phyloP scores from a whole-genome alignment of 2,329 filamentous ascomycete species.

The Fusarium pininemorale region DNA sequence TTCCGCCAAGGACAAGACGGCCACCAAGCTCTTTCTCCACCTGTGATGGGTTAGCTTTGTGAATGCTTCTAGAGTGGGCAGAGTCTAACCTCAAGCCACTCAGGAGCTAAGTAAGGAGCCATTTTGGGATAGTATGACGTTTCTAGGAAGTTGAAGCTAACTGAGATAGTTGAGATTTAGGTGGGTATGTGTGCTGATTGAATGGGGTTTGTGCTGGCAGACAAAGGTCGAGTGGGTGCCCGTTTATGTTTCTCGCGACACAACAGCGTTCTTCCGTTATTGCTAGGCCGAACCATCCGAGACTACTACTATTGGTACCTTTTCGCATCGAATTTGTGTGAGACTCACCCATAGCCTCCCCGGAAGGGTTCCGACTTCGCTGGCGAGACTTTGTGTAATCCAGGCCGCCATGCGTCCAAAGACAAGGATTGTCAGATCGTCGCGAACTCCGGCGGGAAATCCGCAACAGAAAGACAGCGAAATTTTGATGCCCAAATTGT shows the following conservation, averaged over 20 bases:
- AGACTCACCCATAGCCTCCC: background rate
- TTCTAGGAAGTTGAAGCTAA: background rate
- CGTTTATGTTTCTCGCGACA: background rate
- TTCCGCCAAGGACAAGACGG: background rate
- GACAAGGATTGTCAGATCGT: no score
- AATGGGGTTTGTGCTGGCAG: background rate
- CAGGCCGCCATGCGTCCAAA: no score
- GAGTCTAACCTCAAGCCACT: background rate
- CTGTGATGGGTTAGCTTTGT: background rate
- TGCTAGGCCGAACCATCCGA: background rate
- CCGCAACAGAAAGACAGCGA: background rate
- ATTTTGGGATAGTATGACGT: background rate
- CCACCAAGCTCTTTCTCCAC: background rate
- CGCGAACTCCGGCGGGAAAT: no score
- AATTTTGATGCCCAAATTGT: rapidly evolving
- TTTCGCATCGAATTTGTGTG: no score
- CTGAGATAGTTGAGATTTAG: rapidly evolving
- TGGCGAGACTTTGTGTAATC: background rate
- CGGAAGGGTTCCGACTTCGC: background rate
- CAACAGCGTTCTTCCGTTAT: rapidly evolving
- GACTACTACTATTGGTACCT: no score
- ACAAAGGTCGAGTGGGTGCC: background rate
- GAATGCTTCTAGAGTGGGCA: rapidly evolving
- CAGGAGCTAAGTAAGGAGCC: background rate
- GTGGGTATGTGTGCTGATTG: no score